phyloP scores from a whole-genome alignment of 2,329 filamentous ascomycete species.

The Fusarium buharicum region DNA sequence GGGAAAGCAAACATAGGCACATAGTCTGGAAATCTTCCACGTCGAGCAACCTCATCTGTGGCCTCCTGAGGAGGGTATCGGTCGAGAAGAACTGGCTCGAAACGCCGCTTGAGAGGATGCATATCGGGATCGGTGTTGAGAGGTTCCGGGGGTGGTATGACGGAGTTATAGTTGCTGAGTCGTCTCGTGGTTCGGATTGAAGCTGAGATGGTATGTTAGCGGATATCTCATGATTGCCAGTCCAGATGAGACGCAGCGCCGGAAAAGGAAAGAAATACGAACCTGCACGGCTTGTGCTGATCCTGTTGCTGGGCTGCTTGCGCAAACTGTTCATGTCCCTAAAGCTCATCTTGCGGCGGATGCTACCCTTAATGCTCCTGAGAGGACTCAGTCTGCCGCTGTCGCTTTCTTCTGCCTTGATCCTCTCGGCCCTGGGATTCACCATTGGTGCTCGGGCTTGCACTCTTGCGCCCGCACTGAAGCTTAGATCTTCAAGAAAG shows the following conservation, averaged over 20 bases:
- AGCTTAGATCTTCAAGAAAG: constrained; percentile 91
- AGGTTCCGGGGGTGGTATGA: constrained; percentile 92
- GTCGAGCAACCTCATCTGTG: constrained; percentile 79
- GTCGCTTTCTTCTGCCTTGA: constrained; percentile 76
- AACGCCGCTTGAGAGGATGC: constrained; percentile 93
- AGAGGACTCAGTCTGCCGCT: constrained; percentile 66
- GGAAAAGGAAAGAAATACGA: constrained; percentile 6
- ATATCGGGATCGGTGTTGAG: constrained; percentile 90
- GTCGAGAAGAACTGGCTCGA: constrained; percentile 96
- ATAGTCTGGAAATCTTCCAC: constrained; percentile 93
- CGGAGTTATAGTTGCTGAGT: constrained; percentile 97
- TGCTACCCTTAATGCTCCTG: constrained; percentile 78
- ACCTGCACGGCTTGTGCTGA: constrained; percentile 57
- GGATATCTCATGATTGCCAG: constrained; percentile 1
- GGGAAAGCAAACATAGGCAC: constrained; percentile 99
- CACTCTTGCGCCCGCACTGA: constrained; percentile 83
- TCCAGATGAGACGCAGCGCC: background rate
- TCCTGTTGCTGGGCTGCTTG: constrained; percentile 81
- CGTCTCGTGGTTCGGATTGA: constrained; percentile 83
- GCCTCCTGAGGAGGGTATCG: constrained; percentile 88
- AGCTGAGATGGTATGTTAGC: constrained; percentile 54
- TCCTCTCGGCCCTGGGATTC: constrained; percentile 82
- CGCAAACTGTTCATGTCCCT: constrained; percentile 95
- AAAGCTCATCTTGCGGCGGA: constrained; percentile 91
- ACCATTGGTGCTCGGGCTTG: constrained; percentile 76